phyloP scores from a whole-genome alignment of 2,329 filamentous ascomycete genomes.

The Aspergillus sojae region DNA sequence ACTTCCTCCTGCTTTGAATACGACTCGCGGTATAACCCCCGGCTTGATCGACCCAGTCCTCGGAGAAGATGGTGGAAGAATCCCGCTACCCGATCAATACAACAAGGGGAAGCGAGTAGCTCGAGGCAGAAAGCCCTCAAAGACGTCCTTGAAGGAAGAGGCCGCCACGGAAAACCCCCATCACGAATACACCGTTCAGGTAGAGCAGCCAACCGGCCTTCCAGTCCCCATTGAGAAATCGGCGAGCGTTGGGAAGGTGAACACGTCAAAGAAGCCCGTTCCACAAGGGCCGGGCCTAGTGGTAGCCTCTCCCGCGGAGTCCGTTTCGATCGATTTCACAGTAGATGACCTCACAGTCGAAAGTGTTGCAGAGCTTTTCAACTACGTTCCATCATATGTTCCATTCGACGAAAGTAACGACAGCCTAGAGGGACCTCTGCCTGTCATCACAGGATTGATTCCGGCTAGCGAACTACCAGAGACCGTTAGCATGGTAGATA shows the following conservation, averaged over 20 bases:
- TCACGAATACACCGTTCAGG: neutral
- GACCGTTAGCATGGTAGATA: slow-evolving; percentile 1
- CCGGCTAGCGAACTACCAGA: slow-evolving; percentile 1
- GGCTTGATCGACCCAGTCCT: slow-evolving; percentile 22
- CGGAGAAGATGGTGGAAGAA: slow-evolving; percentile 24
- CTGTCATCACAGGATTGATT: neutral
- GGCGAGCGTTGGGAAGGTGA: neutral
- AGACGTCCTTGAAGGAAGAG: neutral
- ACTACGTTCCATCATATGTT: slow-evolving; percentile 1
- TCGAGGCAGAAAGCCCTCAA: neutral
- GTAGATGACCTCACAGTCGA: neutral
- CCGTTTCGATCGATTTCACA: neutral
- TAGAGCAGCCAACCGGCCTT: neutral
- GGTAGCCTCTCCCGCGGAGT: neutral
- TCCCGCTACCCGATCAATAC: slow-evolving; percentile 17
- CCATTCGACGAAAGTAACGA: neutral
- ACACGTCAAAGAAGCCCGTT: neutral
- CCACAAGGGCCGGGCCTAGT: neutral
- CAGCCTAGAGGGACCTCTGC: neutral
- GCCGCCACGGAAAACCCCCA: neutral
- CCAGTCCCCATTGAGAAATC: neutral
- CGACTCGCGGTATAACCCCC: slow-evolving; percentile 27
- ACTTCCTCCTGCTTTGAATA: slow-evolving; percentile 17
- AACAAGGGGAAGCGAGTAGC: neutral
- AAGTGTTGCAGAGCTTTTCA: neutral